Conservation (phyloP, 257 asterid species). For the Cordia subcordata region DNA sequence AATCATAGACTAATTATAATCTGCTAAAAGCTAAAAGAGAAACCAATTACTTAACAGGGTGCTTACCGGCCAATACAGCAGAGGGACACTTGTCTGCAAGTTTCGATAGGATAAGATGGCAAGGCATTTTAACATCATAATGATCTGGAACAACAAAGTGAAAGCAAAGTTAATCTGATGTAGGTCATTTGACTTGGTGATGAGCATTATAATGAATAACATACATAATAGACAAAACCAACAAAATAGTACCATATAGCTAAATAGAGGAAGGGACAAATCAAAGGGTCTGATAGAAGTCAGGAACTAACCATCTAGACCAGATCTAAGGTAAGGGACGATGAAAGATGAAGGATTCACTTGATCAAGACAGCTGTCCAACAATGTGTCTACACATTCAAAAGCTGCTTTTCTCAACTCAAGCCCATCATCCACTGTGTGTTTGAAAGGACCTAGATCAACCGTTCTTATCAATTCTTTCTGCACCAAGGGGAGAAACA, state of each 20-base stretch:
- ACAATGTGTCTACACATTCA: slow-evolving; percentile 94
- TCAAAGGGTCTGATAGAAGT: neutral
- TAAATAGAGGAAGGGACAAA: neutral
- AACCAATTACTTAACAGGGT: neutral
- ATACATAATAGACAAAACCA: neutral
- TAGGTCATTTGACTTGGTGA: neutral
- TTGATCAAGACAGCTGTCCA: slow-evolving; percentile 97
- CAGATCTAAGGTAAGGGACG: slow-evolving; percentile 91
- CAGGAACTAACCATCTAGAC: slow-evolving; percentile 74
- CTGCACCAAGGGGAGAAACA: slow-evolving; percentile 44
- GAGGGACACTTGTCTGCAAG: slow-evolving; percentile 96
- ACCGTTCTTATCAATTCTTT: slow-evolving; percentile 98
- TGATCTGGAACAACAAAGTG: slow-evolving; percentile 55
- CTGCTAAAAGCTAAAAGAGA: slow-evolving; percentile 1
- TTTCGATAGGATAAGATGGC: slow-evolving; percentile 97
- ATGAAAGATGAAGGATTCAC: slow-evolving; percentile 96
- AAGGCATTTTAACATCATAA: slow-evolving; percentile 99
- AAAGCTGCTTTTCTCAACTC: slow-evolving; percentile 98
- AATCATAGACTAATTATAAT: neutral
- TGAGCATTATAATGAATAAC: neutral
- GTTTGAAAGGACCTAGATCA: slow-evolving; percentile 98
- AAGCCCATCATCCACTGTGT: slow-evolving; percentile 99
- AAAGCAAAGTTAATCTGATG: neutral
- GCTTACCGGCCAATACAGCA: slow-evolving; percentile 93
- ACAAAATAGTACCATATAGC: neutral